phyloP scores from a whole-genome alignment of 2,329 filamentous ascomycete genomes.

The Trichoderma arundinaceum region DNA sequence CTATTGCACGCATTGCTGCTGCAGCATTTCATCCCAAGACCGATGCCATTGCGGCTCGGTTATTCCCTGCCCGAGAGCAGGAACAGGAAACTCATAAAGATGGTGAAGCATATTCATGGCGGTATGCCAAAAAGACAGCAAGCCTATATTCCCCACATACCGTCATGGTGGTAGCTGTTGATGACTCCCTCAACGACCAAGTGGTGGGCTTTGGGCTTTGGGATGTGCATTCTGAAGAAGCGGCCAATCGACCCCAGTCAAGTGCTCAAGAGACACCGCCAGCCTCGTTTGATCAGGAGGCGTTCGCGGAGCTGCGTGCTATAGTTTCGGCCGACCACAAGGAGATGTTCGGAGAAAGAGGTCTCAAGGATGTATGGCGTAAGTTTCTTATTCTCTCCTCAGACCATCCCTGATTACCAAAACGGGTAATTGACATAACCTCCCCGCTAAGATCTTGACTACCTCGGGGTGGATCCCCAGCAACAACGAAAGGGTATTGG shows the following conservation, averaged over 20 bases:
- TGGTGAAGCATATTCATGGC: constrained; percentile 31
- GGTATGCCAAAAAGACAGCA: constrained; percentile 32
- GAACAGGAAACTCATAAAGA: constrained; percentile 7
- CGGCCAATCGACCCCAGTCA: constrained; percentile 20
- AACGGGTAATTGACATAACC: constrained; percentile 3
- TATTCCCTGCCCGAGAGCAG: constrained; percentile 34
- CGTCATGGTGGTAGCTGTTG: constrained; percentile 35
- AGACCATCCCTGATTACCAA: background rate
- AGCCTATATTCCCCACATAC: constrained; percentile 30
- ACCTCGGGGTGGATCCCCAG: constrained; percentile 33
- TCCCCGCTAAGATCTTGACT: constrained; percentile 33
- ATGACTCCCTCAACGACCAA: constrained; percentile 26
- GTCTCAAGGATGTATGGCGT: constrained; percentile 33
- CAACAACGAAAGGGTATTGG: constrained; percentile 35
- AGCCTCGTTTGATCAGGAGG: constrained; percentile 32
- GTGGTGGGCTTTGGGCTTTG: constrained; percentile 37
- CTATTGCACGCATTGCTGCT: constrained; percentile 37
- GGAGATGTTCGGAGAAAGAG: constrained; percentile 33
- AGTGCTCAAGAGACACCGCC: constrained; percentile 20
- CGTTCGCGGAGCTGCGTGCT: constrained; percentile 29
- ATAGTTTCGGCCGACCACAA: constrained; percentile 24
- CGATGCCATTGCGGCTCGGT: constrained; percentile 32
- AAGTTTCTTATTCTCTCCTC: constrained; percentile 9
- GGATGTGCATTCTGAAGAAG: constrained; percentile 31
- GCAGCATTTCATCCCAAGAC: constrained; percentile 37